These are phyloP conservation scores for Russula emetica DNA, from an alignment of 768 basidiomycete species.

Conservation along the genomic window DNA sequence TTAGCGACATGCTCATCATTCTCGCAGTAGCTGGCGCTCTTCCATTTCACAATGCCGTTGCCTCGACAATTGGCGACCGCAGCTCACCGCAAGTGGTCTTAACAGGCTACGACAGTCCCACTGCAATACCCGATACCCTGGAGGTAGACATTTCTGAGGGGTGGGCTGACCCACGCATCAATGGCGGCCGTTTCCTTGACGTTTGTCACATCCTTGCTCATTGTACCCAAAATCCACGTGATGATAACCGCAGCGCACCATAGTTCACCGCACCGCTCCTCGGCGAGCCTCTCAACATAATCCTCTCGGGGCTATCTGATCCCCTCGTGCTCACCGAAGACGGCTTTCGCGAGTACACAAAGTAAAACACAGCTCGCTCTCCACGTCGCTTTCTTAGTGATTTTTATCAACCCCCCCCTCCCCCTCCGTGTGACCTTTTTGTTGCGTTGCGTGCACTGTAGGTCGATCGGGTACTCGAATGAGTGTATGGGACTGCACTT, in stretches of 20 bases:
- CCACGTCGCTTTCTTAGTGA: neutral
- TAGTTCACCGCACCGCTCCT: conserved; percentile 61
- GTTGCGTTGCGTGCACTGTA: conserved; percentile 29
- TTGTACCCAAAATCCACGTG: neutral
- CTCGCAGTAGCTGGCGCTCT: conserved; percentile 4
- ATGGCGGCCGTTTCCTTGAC: conserved; percentile 73
- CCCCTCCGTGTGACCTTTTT: neutral
- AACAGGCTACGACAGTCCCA: neutral
- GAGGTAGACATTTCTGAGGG: conserved; percentile 35
- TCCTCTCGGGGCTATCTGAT: conserved; percentile 75
- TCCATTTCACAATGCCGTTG: neutral
- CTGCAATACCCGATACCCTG: neutral
- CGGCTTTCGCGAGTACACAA: conserved; percentile 67
- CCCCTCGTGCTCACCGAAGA: conserved; percentile 71
- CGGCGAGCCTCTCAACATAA: conserved; percentile 82
- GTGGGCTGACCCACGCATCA: conserved; percentile 64
- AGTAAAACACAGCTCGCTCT: conserved; percentile 38
- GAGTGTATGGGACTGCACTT: conserved; percentile 80
- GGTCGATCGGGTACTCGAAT: conserved; percentile 75
- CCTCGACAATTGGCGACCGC: neutral
- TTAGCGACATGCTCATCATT: conserved; percentile 3
- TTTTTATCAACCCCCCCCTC: neutral
- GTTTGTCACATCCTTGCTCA: conserved; percentile 41
- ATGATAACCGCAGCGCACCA: neutral
- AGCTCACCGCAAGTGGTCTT: neutral